phyloP scores from a whole-genome alignment of 164 flowering plant species.

The Macadamia integrifolia region DNA sequence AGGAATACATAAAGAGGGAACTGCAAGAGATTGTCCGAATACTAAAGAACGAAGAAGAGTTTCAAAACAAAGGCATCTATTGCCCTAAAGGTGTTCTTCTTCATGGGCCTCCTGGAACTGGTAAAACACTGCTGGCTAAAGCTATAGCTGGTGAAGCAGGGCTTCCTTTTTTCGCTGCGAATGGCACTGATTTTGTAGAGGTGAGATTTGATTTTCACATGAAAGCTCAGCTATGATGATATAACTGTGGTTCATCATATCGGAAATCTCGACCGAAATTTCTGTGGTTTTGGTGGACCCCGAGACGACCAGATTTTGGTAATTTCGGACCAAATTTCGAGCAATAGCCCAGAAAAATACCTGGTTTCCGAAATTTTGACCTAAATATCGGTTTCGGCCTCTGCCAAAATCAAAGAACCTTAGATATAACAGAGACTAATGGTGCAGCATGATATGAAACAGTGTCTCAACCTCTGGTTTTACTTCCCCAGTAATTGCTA shows the following conservation, averaged over 20 bases:
- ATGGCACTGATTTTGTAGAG: slow-evolving; percentile 98
- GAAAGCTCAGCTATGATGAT: not conserved
- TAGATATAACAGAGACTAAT: not conserved
- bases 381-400: too few species aligned
- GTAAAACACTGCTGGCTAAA: slow-evolving; percentile 91
- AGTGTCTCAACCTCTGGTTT: too few species aligned
- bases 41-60: slow-evolving; percentile 84
- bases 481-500: too few species aligned
- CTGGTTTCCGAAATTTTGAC: too few species aligned
- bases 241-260: not conserved
- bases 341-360: too few species aligned
- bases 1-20: slow-evolving; percentile 93
- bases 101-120: slow-evolving; percentile 99
- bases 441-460: too few species aligned
- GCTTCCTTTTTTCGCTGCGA: slow-evolving; percentile 92
- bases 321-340: too few species aligned
- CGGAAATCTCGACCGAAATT: too few species aligned
- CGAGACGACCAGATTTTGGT: too few species aligned
- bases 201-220: slow-evolving; percentile 29
- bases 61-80: slow-evolving; percentile 82
- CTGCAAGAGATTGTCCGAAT: slow-evolving; percentile 90
- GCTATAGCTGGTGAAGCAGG: slow-evolving; percentile 99
- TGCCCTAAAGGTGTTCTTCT: slow-evolving; percentile 98
- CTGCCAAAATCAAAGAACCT: too few species aligned
- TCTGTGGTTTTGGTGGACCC: too few species aligned